Percentiles rank a stretch among this genome's conserved stretches.
Conservation (phyloP, 2,329 filamentous ascomycete genomes). For the Aspergillus eucalypticola region DNA sequence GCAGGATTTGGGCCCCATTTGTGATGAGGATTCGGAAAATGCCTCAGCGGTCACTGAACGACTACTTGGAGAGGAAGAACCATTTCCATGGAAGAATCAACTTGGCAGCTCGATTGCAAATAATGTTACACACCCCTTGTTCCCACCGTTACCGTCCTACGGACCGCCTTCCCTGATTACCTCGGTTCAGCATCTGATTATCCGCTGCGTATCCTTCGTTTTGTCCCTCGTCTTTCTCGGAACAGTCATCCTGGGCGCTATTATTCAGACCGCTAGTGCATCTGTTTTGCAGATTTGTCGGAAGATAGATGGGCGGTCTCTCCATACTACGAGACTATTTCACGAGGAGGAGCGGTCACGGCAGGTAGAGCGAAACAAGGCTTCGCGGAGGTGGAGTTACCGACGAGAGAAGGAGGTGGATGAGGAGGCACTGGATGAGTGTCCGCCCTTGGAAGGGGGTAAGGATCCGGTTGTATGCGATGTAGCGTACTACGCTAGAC, state of each 20-base stretch:
- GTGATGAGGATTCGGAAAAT: neutral
- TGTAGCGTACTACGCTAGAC: conserved; percentile 79
- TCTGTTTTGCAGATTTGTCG: conserved; percentile 53
- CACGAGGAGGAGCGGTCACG: conserved; percentile 69
- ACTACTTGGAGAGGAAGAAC: conserved; percentile 10
- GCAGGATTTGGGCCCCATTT: neutral
- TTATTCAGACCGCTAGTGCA: conserved; percentile 65
- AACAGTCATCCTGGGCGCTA: conserved; percentile 72
- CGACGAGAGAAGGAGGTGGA: conserved; percentile 44
- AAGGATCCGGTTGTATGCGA: conserved; percentile 77
- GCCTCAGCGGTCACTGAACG: conserved; percentile 15
- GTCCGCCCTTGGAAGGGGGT: conserved; percentile 74
- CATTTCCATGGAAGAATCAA: neutral
- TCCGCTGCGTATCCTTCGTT: conserved; percentile 69
- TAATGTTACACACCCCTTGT: conserved; percentile 52
- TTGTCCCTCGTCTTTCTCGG: conserved; percentile 76
- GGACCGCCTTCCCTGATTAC: conserved; percentile 69
- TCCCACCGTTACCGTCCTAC: conserved; percentile 81
- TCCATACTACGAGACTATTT: conserved; percentile 65
- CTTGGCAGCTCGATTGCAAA: conserved; percentile 2
- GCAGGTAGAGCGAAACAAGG: conserved; percentile 56
- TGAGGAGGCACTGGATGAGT: conserved; percentile 51
- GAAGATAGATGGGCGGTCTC: conserved; percentile 60
- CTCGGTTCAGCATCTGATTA: conserved; percentile 64
- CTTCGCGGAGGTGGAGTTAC: conserved; percentile 63